Base-by-base conservation (phyloP, 2,329 filamentous ascomycete genomes). In the Penicillium frequentans region DNA sequence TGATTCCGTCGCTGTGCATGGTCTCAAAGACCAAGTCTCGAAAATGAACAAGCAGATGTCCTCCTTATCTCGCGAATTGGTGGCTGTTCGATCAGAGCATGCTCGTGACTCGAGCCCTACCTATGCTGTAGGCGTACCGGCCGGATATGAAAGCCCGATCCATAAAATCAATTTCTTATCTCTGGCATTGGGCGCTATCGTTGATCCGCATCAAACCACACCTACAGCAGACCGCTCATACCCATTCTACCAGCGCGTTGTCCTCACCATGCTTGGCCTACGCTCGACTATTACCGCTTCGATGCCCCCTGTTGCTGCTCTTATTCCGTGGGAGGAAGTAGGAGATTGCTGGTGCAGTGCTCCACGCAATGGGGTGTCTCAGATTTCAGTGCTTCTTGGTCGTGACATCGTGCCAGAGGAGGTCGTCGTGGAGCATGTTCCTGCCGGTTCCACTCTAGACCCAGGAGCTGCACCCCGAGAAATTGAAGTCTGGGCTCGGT, bases 281-380 rank as follows among this genome's bases (percentile, higher is more conserved):
- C 23, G 24, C 3, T 13, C 46, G 4, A 44, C n/a, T 21, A 13
- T 52, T 8, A 65, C 52, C 51, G 46, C 64, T 64, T 67, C 72
- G 14, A 60, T 66, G 21, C 75, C 80, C 1, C 80, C 82, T 0
- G 67, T 77, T n/a, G 73, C 80, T 0, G 91, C 89, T 1, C 79
- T 96, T 2, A 70, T 75, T 1, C 75, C 79, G 3, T 96, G 93
- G 91, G 79, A 86, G 10, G 90, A 96, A 49, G 83, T 88, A 33
- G 90, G 90, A 21, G 90, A 98, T 60, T 96, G 91, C 74, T 98
- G 91, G 90, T 98, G 93, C 72, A 86, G 88, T 5, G 73, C 78
- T 10, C 69, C 72, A 50, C 81, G 79, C 0, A 62, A 80, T 49
- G 71, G 71, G 14, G 75, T 76, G 16, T 66, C 76, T 8, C 78